Base-by-base conservation (phyloP, 2,329 filamentous ascomycete species). In the Amauroascus verrucosus region DNA sequence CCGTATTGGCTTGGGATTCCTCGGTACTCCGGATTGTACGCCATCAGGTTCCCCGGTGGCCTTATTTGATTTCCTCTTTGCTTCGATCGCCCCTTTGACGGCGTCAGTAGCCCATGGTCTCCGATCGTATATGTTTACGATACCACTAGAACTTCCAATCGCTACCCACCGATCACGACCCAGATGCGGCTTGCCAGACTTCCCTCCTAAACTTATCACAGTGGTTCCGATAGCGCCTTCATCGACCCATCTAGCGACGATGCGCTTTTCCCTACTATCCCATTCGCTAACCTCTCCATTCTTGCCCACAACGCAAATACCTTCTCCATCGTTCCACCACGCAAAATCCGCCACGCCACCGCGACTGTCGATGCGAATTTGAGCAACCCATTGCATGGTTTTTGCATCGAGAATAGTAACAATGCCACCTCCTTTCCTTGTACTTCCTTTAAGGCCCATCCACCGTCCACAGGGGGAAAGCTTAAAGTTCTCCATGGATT, bases 81-180 rank as follows among this genome's bases (percentile, higher is more conserved):
- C 24, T 26, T 22, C 48, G 18, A 32, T 51, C 16, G 70, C 70
- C 32, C 57, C 67, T 48, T 24, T 51, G 56, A 64, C 62, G 57
- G 67, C 68, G 48, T 74, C 61, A 30, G 64, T 64, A 37, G 72
- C 71, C 72, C 88, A 83, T 26, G 78, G 75, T 58, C 79, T 75
- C 4, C 93, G 84, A 66, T 97, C 88, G 72, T 98, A 98, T 57
- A 98, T 77, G 69, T 97, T 97, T 54, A 94, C 82, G 54, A 98
- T 86, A 55, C 93, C 93, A 57, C 82, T 89, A 58, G 81, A 86
- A 55, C 85, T 90, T 9, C 93, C 93, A 41, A 96, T 75, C 0
- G 87, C 89, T 13, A 96, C 81, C 89, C 90, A 98, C 54, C 87
- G 78, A 69, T 95, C 87, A 3, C 84, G 84, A 24, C 90, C 91